phyloP scores from a whole-genome alignment of 1,139 yeast species.

The Protomyces arabidopsidicola region DNA sequence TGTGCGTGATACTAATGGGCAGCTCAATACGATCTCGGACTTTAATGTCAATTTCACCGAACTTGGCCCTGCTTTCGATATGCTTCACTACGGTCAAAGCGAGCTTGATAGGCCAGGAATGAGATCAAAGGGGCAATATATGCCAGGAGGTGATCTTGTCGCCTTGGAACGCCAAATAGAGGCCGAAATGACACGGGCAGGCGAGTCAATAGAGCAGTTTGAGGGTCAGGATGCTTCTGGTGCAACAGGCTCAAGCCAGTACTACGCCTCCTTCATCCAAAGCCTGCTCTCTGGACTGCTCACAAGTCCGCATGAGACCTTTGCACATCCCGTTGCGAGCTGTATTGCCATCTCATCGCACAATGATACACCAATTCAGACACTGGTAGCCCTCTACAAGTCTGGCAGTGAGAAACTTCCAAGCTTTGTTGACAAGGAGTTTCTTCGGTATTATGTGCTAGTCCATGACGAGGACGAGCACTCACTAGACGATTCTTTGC shows the following conservation, averaged over 20 bases:
- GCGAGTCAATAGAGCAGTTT: conserved; percentile 1
- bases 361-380: conserved; percentile 49
- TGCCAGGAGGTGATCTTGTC: conserved; percentile 18
- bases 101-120: conserved; percentile 13
- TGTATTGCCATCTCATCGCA: conserved; percentile 57
- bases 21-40: conserved; percentile 37
- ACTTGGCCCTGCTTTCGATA: conserved; percentile 18
- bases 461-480: conserved; percentile 42
- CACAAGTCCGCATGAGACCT: conserved; percentile 77
- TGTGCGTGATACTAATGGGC: conserved; percentile 41
- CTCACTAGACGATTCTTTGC: conserved; percentile 36
- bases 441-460: conserved; percentile 41
- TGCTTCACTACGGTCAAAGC: conserved; percentile 21
- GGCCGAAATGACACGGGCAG: conserved; percentile 18
- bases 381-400: conserved; percentile 42
- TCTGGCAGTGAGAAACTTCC: conserved; percentile 39
- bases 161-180: conserved; percentile 23
- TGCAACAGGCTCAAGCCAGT: neutral
- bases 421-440: conserved; percentile 41
- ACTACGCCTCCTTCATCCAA: conserved; percentile 44
- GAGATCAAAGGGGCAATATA: neutral
- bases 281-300: conserved; percentile 59
- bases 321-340: conserved; percentile 83
- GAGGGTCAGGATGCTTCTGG: neutral
- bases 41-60: conserved; percentile 38